A percentile compares a stretch with the other conserved stretches of the same genome.
These are phyloP conservation scores for Termitomyces sp. DNA, from an alignment of 768 basidiomycete genomes.

Conservation along the genomic window DNA sequence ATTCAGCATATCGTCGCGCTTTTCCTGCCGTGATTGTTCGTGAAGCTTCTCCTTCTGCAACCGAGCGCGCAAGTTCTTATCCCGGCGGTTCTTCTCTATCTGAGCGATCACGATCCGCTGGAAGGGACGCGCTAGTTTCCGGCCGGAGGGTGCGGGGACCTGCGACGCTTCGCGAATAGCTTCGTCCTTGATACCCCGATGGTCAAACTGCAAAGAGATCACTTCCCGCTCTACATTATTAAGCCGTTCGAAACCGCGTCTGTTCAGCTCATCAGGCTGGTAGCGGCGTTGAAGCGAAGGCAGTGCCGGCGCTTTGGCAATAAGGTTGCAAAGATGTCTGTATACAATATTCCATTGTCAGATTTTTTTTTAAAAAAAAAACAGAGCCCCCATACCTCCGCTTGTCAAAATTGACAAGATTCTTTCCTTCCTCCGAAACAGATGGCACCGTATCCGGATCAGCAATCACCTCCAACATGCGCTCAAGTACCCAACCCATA, in stretches of 20 bases:
- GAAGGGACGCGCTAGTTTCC: slow-evolving; percentile 60
- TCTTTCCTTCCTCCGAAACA: slow-evolving; percentile 43
- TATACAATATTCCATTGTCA: no score
- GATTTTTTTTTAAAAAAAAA: no score
- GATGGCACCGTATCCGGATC: slow-evolving; percentile 65
- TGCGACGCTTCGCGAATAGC: slow-evolving; percentile 58
- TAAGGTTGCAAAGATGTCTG: slow-evolving; percentile 65
- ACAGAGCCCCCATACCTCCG: no score
- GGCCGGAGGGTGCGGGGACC: slow-evolving; percentile 37
- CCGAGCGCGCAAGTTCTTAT: slow-evolving; percentile 61
- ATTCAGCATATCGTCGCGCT: slow-evolving; percentile 69
- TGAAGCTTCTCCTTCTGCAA: slow-evolving; percentile 70
- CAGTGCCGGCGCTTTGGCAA: slow-evolving; percentile 46
- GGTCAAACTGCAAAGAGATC: slow-evolving; percentile 54
- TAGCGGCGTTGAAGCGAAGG: slow-evolving; percentile 35
- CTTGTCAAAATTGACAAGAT: slow-evolving; percentile 77
- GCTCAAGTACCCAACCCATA: slow-evolving; percentile 79
- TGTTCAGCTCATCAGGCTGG: slow-evolving; percentile 51
- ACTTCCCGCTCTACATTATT: slow-evolving; percentile 73
- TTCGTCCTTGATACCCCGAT: slow-evolving; percentile 71
- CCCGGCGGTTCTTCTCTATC: slow-evolving; percentile 78
- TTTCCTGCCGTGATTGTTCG: slow-evolving; percentile 68
- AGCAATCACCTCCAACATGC: slow-evolving; percentile 73
- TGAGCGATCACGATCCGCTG: slow-evolving; percentile 56
- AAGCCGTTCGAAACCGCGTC: slow-evolving; percentile 69